These are phyloP conservation scores for Marasmius sp. DNA, from an alignment of 1,284 basidiomycete genomes.

Conservation along the genomic window DNA sequence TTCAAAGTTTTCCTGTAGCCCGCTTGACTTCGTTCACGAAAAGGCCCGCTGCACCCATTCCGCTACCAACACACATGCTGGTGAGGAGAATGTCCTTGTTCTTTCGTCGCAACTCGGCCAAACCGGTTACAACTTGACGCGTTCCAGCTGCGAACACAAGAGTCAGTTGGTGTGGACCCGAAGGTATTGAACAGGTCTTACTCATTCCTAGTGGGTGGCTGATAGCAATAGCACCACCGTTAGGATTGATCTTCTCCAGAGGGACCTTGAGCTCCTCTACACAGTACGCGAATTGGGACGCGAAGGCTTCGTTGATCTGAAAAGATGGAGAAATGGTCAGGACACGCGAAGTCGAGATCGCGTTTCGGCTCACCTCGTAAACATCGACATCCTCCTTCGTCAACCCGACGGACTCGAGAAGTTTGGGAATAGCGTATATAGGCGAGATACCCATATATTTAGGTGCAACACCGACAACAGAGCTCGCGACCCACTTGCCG, in stretches of 20 bases:
- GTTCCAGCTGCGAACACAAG: conserved; percentile 56
- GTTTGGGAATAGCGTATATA: conserved; percentile 81
- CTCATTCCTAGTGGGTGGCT: conserved; percentile 82
- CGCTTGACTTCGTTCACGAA: conserved; percentile 70
- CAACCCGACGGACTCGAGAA: conserved; percentile 73
- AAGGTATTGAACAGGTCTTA: conserved; percentile 35
- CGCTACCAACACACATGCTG: conserved; percentile 88
- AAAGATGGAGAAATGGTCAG: neutral
- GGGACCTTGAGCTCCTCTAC: conserved; percentile 79
- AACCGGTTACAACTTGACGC: conserved; percentile 84
- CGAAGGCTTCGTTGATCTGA: conserved; percentile 86
- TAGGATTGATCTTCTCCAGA: conserved; percentile 86
- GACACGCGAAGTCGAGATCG: conserved; percentile 28
- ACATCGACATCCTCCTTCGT: conserved; percentile 84
- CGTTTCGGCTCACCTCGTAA: conserved; percentile 65
- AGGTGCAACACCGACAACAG: conserved; percentile 85
- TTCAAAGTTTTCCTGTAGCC: neutral
- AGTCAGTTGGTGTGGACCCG: conserved; percentile 10
- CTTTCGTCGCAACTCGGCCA: conserved; percentile 73
- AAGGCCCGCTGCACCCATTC: conserved; percentile 85
- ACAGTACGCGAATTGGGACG: conserved; percentile 78
- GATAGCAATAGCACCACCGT: conserved; percentile 88
- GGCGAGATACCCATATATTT: conserved; percentile 88
- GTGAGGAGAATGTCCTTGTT: conserved; percentile 71
- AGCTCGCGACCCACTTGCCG: conserved; percentile 84